A percentile compares a stretch with the other conserved stretches of the same genome.
Evolutionary conservation across 108 stramenopile species (phyloP).

Genomic region (Stephanodiscus triporus): DNA sequence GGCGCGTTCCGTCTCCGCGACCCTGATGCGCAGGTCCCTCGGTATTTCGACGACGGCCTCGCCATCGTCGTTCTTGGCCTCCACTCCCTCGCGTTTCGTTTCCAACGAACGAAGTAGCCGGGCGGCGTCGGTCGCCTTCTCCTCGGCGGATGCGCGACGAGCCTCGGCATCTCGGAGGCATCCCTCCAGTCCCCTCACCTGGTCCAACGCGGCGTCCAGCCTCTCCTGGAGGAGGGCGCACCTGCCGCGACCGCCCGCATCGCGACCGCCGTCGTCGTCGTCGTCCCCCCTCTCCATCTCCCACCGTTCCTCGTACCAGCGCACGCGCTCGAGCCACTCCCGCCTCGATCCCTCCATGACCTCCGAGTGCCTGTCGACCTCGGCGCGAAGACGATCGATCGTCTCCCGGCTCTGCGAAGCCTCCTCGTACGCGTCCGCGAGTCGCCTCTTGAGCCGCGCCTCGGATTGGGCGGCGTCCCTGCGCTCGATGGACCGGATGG

Average conservation of each 20-base stretch:
- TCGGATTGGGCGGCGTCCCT: slow-evolving; percentile 51
- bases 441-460: slow-evolving; percentile 63
- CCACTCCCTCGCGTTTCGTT: slow-evolving; percentile 2
- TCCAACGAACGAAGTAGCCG: slow-evolving; percentile 2
- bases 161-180: slow-evolving; percentile 29
- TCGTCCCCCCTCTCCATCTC: slow-evolving; percentile 6
- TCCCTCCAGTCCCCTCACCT: slow-evolving; percentile 36
- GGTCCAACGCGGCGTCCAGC: slow-evolving; percentile 28
- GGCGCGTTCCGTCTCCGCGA: slow-evolving; percentile 78
- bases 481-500: slow-evolving; percentile 67
- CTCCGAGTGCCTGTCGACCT: slow-evolving; percentile 50
- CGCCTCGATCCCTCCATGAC: slow-evolving; percentile 40
- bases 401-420: slow-evolving; percentile 53
- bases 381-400: slow-evolving; percentile 56
- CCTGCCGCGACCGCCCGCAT: slow-evolving; percentile 28
- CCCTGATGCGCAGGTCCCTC: slow-evolving; percentile 52
- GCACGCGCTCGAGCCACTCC: slow-evolving; percentile 34
- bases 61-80: slow-evolving; percentile 11
- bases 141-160: slow-evolving; percentile 12
- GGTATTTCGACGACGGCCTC: slow-evolving; percentile 17
- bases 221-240: slow-evolving; percentile 39
- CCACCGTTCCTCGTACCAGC: slow-evolving; percentile 40
- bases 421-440: slow-evolving; percentile 74
- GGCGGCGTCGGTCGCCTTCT: slow-evolving; percentile 22
- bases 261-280: slow-evolving; percentile 1